Evolutionary conservation across 768 basidiomycete genomes (phyloP), one percentile per base, ranked within the genome.

Genomic region (Ramaria sp.): DNA sequence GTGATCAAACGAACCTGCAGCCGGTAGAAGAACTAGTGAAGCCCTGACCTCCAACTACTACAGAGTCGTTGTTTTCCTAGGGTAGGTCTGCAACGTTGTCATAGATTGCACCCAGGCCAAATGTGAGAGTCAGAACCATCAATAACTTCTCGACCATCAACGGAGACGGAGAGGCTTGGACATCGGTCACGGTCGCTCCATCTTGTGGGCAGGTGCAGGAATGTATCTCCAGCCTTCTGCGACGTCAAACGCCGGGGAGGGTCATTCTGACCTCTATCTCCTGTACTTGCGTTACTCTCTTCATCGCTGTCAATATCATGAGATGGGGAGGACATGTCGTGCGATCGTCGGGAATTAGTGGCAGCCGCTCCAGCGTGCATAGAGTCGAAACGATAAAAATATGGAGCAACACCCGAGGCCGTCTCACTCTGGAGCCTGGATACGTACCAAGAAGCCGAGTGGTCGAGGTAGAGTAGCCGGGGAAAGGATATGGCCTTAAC

Each of bases 81-180:
- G n/a, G n/a, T n/a, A n/a, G n/a, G n/a, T n/a, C n/a, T n/a, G n/a
- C n/a, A n/a, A n/a, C n/a, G n/a, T n/a, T n/a, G n/a, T n/a, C n/a
- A n/a, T n/a, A n/a, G n/a, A n/a, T n/a, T n/a, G n/a, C n/a, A n/a
- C n/a, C n/a, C n/a, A n/a, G n/a, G n/a, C n/a, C n/a, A n/a, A n/a
- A n/a, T n/a, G n/a, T n/a, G n/a, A n/a, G n/a, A n/a, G n/a, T n/a
- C n/a, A n/a, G n/a, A n/a, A n/a, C n/a, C n/a, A n/a, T n/a, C n/a
- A n/a, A n/a, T n/a, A n/a, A n/a, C n/a, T n/a, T 91, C 88, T 45
- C 85, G 77, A 11, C 90, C 89, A 65, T 90, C 86, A 30, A 70
- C 60, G 7, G 82, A 82, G 15, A 91, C 75, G 59, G 72, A 82
- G 52, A 92, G 70, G 52, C 74, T 72, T 4, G 73, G 63, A 61